Conservation (phyloP, 1,284 basidiomycete species). For the Ceratobasidium sp. region DNA sequence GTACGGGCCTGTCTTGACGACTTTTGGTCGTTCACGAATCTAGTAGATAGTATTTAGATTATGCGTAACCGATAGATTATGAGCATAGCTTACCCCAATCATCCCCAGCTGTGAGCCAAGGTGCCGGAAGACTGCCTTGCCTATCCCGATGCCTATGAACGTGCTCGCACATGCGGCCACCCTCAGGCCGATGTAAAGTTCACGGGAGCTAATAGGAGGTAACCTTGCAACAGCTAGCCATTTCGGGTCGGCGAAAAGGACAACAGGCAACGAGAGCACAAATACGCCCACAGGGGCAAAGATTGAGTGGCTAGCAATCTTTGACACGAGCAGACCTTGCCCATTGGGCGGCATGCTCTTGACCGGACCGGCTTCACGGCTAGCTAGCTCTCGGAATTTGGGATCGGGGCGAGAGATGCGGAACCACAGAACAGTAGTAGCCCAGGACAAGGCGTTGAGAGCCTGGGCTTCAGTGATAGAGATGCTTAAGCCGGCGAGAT, state of each 20-base stretch:
- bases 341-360: constrained; percentile 21
- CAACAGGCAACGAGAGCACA: constrained; percentile 7
- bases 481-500: constrained; percentile 30
- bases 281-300: constrained; percentile 17
- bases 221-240: not conserved
- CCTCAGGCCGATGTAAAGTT: constrained; percentile 23
- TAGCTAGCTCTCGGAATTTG: not conserved
- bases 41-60: not conserved
- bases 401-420: not conserved
- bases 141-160: not conserved
- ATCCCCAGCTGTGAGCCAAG: constrained; percentile 27
- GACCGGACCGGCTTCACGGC: constrained; percentile 20
- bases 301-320: constrained; percentile 4
- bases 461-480: constrained; percentile 26
- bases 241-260: not conserved
- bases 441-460: constrained; percentile 21
- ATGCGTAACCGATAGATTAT: too few species aligned
- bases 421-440: constrained; percentile 7
- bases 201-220: not conserved
- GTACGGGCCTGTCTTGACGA: constrained; percentile 38
- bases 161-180: constrained; percentile 13
- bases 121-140: constrained; percentile 4
- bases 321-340: constrained; percentile 22
- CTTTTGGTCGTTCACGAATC: constrained; percentile 36
- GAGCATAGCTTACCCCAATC: constrained; percentile 17